Base-by-base conservation (phyloP, 129 eudicot species). In the Pittosporum tobira region DNA sequence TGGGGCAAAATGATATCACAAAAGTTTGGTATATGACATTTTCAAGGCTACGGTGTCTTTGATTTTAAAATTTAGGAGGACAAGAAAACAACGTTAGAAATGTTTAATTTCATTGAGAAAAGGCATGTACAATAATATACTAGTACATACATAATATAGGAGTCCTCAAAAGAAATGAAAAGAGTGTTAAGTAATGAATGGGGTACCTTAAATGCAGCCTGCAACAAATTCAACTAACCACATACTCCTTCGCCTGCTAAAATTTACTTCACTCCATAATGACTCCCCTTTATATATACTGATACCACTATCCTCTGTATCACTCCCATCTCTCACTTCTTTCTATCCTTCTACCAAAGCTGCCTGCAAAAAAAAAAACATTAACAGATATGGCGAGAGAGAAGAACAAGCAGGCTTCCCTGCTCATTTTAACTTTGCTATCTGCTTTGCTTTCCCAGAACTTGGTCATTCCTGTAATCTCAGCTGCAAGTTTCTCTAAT, bases 151-250 rank as follows among this genome's bases (percentile, higher is more conserved):
- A n/a, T n/a, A n/a, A n/a, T n/a, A n/a, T n/a, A n/a, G n/a, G n/a
- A n/a, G n/a, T n/a, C n/a, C n/a, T 18, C 22, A 43, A 44, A 23
- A 40, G 31, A 43, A 25, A 16, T 46, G 13, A 9, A 51, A 10
- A 4, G 14, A 22, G 9, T 1, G 21, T n/a, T 34, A 38, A 57
- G 68, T 61, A 61, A 70, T 73, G 57, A 70, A 77, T 81, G 45
- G 51, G n/a, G 28, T 3, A 38, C 59, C 67, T 62, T 82, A 58
- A 83, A 83, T 83, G 90, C 78, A 44, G 44, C 16, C 80, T 79
- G 84, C 79, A 82, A 69, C 65, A 65, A 57, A 64, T 11, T 64
- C 87, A 84, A 62, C 79, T 71, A 84, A 77, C 87, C 79, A 73
- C 75, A 72, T 61, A 72, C 80, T 57, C 65, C 55, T 71, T 75